These are phyloP conservation scores for Carpinus viminea DNA, from an alignment of 306 rosid genomes.

Conservation along the genomic window DNA sequence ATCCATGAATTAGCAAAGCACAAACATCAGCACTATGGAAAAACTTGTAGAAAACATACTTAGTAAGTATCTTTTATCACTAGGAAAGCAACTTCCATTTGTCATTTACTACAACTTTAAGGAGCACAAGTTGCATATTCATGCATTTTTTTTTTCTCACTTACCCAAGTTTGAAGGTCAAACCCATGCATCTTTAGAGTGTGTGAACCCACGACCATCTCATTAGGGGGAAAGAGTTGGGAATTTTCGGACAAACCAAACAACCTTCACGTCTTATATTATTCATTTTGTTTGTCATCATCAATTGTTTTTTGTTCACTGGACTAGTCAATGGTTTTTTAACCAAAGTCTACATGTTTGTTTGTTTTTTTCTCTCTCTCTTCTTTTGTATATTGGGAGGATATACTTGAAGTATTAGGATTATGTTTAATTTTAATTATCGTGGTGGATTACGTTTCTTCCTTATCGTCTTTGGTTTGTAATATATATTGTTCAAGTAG, in stretches of 20 bases:
- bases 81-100: too few relatives aligned
- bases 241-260: not conserved
- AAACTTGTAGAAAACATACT: not conserved
- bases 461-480: not conserved
- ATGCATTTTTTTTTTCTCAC: too few relatives aligned
- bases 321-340: not conserved
- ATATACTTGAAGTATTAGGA: conserved; percentile 4
- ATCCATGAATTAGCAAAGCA: conserved; percentile 4
- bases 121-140: too few relatives aligned
- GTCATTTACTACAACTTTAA: not conserved
- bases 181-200: not conserved
- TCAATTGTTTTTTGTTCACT: not conserved
- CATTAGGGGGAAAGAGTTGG: not conserved
- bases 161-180: not conserved
- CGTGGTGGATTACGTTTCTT: not conserved
- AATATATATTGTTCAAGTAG: not conserved
- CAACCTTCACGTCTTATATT: not conserved
- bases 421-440: not conserved
- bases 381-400: not conserved
- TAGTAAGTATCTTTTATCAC: too few relatives aligned
- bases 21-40: conserved; percentile 20
- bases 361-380: not conserved
- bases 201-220: not conserved
- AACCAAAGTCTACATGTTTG: not conserved
- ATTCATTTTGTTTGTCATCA: not conserved